These are phyloP conservation scores for Diaporthe sp. DNA, from an alignment of 2,329 filamentous ascomycete species.

Conservation along the genomic window DNA sequence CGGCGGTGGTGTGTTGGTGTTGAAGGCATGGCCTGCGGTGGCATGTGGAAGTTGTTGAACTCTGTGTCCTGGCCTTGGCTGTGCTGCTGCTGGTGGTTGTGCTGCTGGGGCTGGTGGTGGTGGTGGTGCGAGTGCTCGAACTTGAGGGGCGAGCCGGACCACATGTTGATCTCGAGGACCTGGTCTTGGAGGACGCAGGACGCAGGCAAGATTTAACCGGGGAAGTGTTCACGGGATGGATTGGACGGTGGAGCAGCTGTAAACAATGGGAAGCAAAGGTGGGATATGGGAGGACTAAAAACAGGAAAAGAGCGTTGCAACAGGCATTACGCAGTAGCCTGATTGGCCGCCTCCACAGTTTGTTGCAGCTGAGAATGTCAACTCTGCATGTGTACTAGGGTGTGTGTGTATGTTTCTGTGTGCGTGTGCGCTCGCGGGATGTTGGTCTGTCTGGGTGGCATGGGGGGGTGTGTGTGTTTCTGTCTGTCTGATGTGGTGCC, in stretches of 20 bases:
- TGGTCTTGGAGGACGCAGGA: constrained; percentile 13
- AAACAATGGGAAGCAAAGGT: constrained; percentile 28
- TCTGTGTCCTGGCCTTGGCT: constrained; percentile 33
- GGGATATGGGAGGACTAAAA: constrained; percentile 28
- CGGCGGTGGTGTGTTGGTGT: constrained; percentile 40
- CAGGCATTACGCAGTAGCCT: constrained; percentile 14
- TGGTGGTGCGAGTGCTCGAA: constrained; percentile 40
- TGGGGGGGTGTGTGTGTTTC: not conserved
- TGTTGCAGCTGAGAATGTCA: constrained; percentile 34
- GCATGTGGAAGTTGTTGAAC: constrained; percentile 41
- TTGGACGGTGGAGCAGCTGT: constrained; percentile 27
- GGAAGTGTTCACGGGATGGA: constrained; percentile 13
- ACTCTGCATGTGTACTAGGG: constrained; percentile 26
- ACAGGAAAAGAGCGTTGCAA: constrained; percentile 21
- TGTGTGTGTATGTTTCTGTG: not conserved
- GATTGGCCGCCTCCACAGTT: constrained; percentile 16
- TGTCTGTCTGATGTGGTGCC: not conserved
- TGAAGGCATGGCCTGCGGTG: constrained; percentile 36
- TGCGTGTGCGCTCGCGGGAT: not conserved
- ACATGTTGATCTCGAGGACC: constrained; percentile 35
- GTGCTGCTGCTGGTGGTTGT: not conserved
- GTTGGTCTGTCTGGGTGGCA: not conserved
- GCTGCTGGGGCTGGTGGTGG: constrained; percentile 13
- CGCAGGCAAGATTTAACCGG: constrained; percentile 20
- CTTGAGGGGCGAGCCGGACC: constrained; percentile 39